Percentiles rank a stretch among this genome's conserved stretches.
Evolutionary conservation across 768 basidiomycete genomes (phyloP).

Genomic region (Russula emetica): DNA sequence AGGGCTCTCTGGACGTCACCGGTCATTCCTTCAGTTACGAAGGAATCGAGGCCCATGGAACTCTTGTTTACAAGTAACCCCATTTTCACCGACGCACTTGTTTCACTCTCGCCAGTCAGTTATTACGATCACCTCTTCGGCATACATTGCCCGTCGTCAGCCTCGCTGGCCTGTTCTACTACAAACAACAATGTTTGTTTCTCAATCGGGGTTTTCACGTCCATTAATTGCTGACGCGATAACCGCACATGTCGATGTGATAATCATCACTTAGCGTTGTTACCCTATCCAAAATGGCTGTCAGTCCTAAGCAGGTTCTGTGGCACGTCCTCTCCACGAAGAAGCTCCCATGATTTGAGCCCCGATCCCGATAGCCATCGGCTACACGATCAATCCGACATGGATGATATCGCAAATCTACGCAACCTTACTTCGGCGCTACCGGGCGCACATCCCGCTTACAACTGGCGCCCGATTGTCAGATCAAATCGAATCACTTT

Average conservation of each 20-base stretch:
- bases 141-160: conserved; percentile 14
- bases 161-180: not conserved
- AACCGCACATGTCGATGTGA: conserved; percentile 20
- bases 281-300: not conserved
- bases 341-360: conserved; percentile 14
- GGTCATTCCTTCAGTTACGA: conserved; percentile 23
- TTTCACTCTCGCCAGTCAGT: conserved; percentile 14
- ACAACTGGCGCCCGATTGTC: conserved; percentile 6
- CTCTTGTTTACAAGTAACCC: conserved; percentile 2
- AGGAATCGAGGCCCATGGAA: conserved; percentile 17
- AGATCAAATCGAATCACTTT: conserved; percentile 19
- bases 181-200: conserved; percentile 5
- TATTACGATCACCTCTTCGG: conserved; percentile 17
- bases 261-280: conserved; percentile 5
- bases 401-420: conserved; percentile 17
- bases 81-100: conserved; percentile 5
- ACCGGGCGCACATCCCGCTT: conserved; percentile 8
- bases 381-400: conserved; percentile 12
- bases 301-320: not conserved
- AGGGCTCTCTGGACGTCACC: conserved; percentile 8
- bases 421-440: conserved; percentile 8
- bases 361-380: conserved; percentile 22
- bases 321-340: conserved; percentile 1
- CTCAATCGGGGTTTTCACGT: conserved; percentile 5
- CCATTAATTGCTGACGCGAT: conserved; percentile 17